Evolutionary conservation across 1,284 basidiomycete species (phyloP), one percentile per base, ranked within the genome.

Genomic region (Meira nashicola): DNA sequence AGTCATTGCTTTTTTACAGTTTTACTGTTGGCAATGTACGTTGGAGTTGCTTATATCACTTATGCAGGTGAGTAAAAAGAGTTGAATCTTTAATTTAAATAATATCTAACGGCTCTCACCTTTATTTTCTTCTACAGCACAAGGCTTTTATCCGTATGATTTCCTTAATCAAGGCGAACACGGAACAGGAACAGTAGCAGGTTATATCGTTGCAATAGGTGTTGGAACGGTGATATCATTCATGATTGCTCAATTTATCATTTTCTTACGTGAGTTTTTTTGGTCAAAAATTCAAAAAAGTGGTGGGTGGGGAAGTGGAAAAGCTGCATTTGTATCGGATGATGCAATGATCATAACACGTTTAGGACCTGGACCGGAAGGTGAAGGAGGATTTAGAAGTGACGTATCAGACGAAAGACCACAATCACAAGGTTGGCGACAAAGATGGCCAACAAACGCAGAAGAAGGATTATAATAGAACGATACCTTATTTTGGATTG

Each of bases 11-110:
- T 81, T 2, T 72, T 82, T 48, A 76, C 82, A 43, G 55, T 86
- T 23, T 8, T 85, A 17, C 60, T 86, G 37, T 81, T 89, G 21
- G 84, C 66, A 0, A 70, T 79, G 12, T 89, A 89, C 68, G 77
- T 88, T 25, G 86, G 82, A 14, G 79, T 89, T 43, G 67, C 67
- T 17, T 57, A 60, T 12, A 67, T 70, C 37, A 64, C 60, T 25
- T 68, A 63, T 39, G 4, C 55, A 21, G 14, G 33, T 17, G 10
- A 48, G 17, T 28, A 48, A 21, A 49, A 49, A 49, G n/a, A 21
- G 28, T 10, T 10, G n/a, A 40, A 40, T 10, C 39, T 40, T 40
- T 40, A 10, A 40, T n/a, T 40, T 10, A 40, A 10, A 10, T 49
- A 15, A 10, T n/a, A n/a, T n/a, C n/a, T 10, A 10, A 49, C 9